Evolutionary conservation across 2,329 filamentous ascomycete genomes (phyloP), one percentile per base, ranked within the genome.

Genomic region (Colletotrichum sp.): DNA sequence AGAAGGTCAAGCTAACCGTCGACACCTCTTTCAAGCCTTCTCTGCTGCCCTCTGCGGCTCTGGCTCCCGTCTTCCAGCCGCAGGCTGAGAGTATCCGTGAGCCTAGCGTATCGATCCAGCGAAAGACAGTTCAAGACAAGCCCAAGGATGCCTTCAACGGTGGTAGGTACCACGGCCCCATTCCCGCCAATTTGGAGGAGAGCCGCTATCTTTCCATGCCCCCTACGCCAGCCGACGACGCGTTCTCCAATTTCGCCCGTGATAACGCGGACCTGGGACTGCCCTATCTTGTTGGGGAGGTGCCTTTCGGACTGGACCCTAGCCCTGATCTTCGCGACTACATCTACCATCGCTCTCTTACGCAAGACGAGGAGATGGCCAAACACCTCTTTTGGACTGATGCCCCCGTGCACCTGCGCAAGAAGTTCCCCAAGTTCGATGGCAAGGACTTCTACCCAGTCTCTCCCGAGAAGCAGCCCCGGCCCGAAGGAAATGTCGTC

Each of bases 371-470:
- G 79, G 83, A 89, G 61, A 88, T 89, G 69, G 90, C 92, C 76
- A 89, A 91, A 59, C 87, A 89, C 76, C 82, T 92, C 77, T 93
- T 92, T 80, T 93, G 91, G 90, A 90, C 89, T 12, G 88, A 89
- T 58, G 87, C 89, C 18, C 87, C 90, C 56, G 85, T 83, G 34
- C 86, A 88, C 77, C 85, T 86, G 14, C 85, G 88, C 64, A 86
- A 84, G 38, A 89, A 90, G 3, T 83, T 92, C 55, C 91, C 91
- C 38, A 92, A 91, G 81, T 93, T 91, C 78, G 91, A 93, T 77
- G 91, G 92, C 28, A 92, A 91, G 80, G 87, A 92, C 80, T 93
- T 93, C 78, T 93, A 92, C 76, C 90, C 89, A 34, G 84, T 90
- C 4, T 92, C 91, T 1, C 89, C 90, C 2, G 80, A 76, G 66